Evolutionary conservation across 257 asterid species (phyloP), one percentile per base, ranked within the genome.

Genomic region (Solanum gandarillasii): DNA sequence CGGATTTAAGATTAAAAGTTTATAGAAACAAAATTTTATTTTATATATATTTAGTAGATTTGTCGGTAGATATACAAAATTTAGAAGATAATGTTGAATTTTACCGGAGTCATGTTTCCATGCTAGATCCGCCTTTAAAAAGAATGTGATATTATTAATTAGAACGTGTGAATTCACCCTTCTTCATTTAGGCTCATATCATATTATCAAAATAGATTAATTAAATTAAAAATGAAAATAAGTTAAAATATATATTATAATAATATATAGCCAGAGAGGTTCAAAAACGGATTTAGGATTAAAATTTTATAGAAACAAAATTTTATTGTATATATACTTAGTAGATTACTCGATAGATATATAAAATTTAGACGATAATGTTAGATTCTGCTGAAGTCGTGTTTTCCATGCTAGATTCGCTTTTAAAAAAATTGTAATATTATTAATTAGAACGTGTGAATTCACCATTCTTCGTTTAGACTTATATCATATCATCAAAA

Each of bases 391-490:
- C 1, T 2, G 71, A 65, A 65, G 7, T n/a, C 3, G 3, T 65
- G 11, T 12, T 65, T n/a, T 1, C 0, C 18, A 11, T 65, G 7
- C 7, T 62, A 62, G 13, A 9, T n/a, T 1, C 14, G 1, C 12
- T 6, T 10, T n/a, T 23, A 0, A n/a, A n/a, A 2, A 9, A 0
- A n/a, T 2, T 62, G 7, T 1, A 1, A n/a, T 62, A n/a, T 23
- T 60, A 11, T 65, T 65, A 9, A 65, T 65, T 25, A n/a, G 1
- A 65, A 25, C 9, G 8, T 48, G 21, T 20, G 27, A 58, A 58
- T 58, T 20, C 5, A 18, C 67, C n/a, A 1, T 58, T 58, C 25
- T 58, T 58, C 5, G 5, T 58, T 55, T 58, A 58, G 25, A 0
- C 2, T 7, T 0, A 6, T 20, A 0, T 55, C 41, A 55, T 39